Evolutionary conservation across 1,139 yeast species (phyloP), one percentile per base, ranked within the genome.

Genomic region (Debaryomycetaceae sp.): DNA sequence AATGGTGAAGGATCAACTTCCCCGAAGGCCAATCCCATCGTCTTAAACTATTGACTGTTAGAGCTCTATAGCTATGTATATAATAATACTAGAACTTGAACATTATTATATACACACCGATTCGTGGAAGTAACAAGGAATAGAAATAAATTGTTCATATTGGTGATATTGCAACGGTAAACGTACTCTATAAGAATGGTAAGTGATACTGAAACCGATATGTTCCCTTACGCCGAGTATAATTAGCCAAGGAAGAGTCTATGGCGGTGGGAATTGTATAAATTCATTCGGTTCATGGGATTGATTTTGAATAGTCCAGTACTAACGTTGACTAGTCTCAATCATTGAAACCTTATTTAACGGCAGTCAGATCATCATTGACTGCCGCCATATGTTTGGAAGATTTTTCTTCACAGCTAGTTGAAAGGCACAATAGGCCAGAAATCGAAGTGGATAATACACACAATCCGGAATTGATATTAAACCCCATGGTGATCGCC

Each of bases 401-500:
- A 61, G 93, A 91, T 69, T 95, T 95, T 65, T 87, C 97, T 23
- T 91, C 98, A 9, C 97, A 91, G 65, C 79, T 87, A 48, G 97
- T 87, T 13, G 99, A 93, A 70, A 85, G 99, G 67, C 99, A 93
- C 73, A 93, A 93, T 69, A 81, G 95, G 52, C 99, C 99, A 5
- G 99, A 93, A 65, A 85, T 93, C 42, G 99, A 93, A 66, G 93
- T 87, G 38, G 81, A 76, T 49, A 66, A 68, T 53, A 61, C 70
- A 23, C 77, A 72, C 49, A 83, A 85, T 54, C 85, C 87, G 8
- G 97, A 91, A 65, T 85, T 93, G 48, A 69, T 93, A 50, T 76
- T 93, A 60, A 91, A 91, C 59, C 95, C 97, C 29, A 84, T 93
- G 84, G 80, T 84, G 49, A 85, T 93, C 55, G 85, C 97, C 4